phyloP scores from a whole-genome alignment of 2,329 filamentous ascomycete genomes.

The Colletotrichum higginsianum region DNA sequence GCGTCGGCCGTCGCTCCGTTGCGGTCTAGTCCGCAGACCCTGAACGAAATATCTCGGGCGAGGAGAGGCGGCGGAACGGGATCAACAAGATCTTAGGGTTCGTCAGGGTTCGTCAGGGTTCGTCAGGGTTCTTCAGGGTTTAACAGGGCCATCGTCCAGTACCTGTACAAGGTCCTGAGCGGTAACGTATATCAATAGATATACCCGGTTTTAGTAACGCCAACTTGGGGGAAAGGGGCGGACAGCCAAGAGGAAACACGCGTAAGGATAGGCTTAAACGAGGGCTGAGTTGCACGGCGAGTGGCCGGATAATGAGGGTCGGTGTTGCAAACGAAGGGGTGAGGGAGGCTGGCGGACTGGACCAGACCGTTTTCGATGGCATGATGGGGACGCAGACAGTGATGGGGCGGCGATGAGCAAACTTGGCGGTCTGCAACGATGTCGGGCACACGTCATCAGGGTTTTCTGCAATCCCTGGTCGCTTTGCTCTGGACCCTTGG shows the following conservation, averaged over 20 bases:
- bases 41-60: background rate
- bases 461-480: background rate
- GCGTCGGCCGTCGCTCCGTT: background rate
- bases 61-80: background rate
- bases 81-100: background rate
- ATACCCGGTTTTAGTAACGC: background rate
- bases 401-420: background rate
- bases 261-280: conserved; percentile 9
- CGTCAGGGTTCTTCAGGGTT: too few species aligned
- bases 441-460: conserved; percentile 33
- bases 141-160: background rate
- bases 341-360: conserved; percentile 13
- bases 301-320: background rate
- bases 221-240: conserved; percentile 10
- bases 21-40: background rate
- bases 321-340: background rate
- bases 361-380: background rate
- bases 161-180: background rate
- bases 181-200: too few species aligned
- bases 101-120: background rate
- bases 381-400: background rate
- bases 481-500: background rate
- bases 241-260: conserved; percentile 17
- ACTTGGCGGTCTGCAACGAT: background rate
- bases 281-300: background rate